Percentiles rank a stretch among this genome's conserved stretches.
Conservation (phyloP, 306 rosid species). For the Casuarina cunninghamiana region DNA sequence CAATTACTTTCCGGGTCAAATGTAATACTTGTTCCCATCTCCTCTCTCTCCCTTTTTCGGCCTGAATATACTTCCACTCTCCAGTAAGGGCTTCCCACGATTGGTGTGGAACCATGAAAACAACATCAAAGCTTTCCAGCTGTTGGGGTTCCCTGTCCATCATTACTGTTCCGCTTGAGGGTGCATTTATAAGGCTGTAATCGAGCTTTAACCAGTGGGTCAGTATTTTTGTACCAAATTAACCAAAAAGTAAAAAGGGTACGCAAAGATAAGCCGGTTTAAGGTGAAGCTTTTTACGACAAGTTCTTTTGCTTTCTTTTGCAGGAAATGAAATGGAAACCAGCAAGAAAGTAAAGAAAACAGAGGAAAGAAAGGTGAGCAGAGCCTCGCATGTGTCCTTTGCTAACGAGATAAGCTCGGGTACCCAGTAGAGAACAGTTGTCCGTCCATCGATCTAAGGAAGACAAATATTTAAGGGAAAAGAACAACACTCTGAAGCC, state of each 20-base stretch:
- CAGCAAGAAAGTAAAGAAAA: slow-evolving; percentile 31
- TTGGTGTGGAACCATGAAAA: slow-evolving; percentile 2
- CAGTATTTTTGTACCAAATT: slow-evolving; percentile 6
- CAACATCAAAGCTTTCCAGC: slow-evolving; percentile 17
- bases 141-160: slow-evolving; percentile 20
- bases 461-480: slow-evolving; percentile 21
- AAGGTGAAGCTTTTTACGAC: neutral
- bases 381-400: neutral
- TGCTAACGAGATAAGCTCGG: neutral
- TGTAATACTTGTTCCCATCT: neutral
- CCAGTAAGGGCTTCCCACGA: neutral
- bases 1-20: neutral
- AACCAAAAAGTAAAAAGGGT: neutral
- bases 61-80: neutral
- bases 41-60: neutral
- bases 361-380: slow-evolving; percentile 19
- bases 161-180: slow-evolving; percentile 4
- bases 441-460: slow-evolving; percentile 28
- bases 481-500: slow-evolving; percentile 13
- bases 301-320: neutral
- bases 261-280: slow-evolving; percentile 1
- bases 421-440: slow-evolving; percentile 25
- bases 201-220: neutral
- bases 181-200: neutral
- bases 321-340: slow-evolving; percentile 28